phyloP scores from a whole-genome alignment of 768 basidiomycete species.

The Serpula lacrymans region DNA sequence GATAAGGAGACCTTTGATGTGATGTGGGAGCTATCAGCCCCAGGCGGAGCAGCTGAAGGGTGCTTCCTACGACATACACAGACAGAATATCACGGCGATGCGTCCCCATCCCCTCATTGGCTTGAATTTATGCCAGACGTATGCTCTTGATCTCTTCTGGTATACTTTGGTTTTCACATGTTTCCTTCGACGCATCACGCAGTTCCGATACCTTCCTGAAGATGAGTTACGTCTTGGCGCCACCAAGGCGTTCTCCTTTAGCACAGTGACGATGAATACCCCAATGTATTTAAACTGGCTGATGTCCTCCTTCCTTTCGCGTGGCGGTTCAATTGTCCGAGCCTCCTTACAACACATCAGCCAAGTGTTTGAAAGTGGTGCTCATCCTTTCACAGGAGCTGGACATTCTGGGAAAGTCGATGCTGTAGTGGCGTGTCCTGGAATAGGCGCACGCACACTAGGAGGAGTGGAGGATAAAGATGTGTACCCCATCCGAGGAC shows the following conservation, averaged over 20 bases:
- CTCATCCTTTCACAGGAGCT: slow-evolving; percentile 14
- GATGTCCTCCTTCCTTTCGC: slow-evolving; percentile 49
- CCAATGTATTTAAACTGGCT: slow-evolving; percentile 65
- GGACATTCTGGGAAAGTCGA: slow-evolving; percentile 25
- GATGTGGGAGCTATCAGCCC: slow-evolving; percentile 71
- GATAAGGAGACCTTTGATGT: slow-evolving; percentile 71
- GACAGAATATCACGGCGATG: slow-evolving; percentile 53
- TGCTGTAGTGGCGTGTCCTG: slow-evolving; percentile 68
- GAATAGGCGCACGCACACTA: slow-evolving; percentile 53
- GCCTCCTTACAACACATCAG: slow-evolving; percentile 63
- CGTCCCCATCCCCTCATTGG: slow-evolving; percentile 26
- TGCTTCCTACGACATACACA: slow-evolving; percentile 65
- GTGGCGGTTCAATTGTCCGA: slow-evolving; percentile 62
- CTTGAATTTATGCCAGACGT: slow-evolving; percentile 56
- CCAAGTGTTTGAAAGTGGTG: slow-evolving; percentile 65
- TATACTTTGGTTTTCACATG: slow-evolving; percentile 3
- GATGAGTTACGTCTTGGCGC: slow-evolving; percentile 41
- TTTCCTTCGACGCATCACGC: not conserved
- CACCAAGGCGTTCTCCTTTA: slow-evolving; percentile 54
- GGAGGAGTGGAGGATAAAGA: slow-evolving; percentile 51
- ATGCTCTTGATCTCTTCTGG: slow-evolving; percentile 16
- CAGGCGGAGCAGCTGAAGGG: slow-evolving; percentile 49
- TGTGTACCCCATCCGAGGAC: slow-evolving; percentile 45
- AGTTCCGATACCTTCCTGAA: slow-evolving; percentile 36
- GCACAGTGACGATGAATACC: slow-evolving; percentile 66